Evolutionary conservation across 257 asterid genomes (phyloP).

Genomic region (Cinchona pubescens): DNA sequence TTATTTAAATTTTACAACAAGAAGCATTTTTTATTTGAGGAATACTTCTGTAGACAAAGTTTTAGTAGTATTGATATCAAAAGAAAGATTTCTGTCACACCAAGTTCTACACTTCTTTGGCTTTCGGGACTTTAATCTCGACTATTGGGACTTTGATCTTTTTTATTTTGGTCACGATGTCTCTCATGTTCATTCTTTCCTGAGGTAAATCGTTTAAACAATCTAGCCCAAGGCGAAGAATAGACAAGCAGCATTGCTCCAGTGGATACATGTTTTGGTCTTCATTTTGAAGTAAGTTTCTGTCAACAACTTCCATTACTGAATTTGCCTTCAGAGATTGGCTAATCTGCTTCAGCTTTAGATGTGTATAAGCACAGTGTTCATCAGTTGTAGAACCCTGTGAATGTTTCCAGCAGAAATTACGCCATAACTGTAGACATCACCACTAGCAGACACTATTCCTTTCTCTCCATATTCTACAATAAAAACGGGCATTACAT

Average conservation of each 20-base stretch:
- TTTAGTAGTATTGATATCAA: too few species aligned
- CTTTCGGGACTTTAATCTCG: too few species aligned
- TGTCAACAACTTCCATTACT: slow-evolving; percentile 3
- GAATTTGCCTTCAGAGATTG: not conserved
- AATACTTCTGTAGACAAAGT: too few species aligned
- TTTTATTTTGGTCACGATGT: not conserved
- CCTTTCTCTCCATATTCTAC: slow-evolving; percentile 11
- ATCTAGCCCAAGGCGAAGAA: not conserved
- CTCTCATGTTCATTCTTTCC: not conserved
- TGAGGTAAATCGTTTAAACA: not conserved
- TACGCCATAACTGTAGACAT: slow-evolving; percentile 13
- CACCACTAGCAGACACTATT: slow-evolving; percentile 3
- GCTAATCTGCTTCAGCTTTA: not conserved
- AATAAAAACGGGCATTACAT: too few species aligned
- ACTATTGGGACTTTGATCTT: not conserved
- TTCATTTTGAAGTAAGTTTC: not conserved
- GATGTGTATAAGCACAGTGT: slow-evolving; percentile 5
- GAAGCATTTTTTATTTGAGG: too few species aligned
- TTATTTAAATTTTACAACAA: too few species aligned
- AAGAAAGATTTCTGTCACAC: too few species aligned
- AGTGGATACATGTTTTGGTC: not conserved
- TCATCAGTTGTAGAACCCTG: not conserved
- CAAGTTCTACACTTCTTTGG: too few species aligned
- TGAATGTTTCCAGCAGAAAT: slow-evolving; percentile 10
- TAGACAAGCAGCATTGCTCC: not conserved